Evolutionary conservation across 768 basidiomycete species (phyloP).

Genomic region (Amanita subjunquillea): DNA sequence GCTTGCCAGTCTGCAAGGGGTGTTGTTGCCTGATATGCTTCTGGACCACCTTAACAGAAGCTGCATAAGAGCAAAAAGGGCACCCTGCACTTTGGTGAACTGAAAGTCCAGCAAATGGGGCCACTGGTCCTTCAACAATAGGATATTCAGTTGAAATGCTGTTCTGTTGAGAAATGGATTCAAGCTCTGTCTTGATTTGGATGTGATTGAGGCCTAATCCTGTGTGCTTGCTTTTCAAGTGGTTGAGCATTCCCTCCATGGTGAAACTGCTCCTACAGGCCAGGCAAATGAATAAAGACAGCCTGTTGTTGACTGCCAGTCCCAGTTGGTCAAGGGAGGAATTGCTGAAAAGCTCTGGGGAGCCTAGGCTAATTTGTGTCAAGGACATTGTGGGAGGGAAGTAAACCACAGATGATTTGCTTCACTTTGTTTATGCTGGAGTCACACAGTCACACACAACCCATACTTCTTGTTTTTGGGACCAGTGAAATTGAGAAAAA

Average conservation of each 20-base stretch:
- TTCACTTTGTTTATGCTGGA: no score
- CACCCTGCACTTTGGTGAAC: background rate
- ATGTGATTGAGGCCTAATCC: background rate
- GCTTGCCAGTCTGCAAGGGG: background rate
- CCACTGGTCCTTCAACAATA: background rate
- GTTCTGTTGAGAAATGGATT: no score
- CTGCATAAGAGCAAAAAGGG: background rate
- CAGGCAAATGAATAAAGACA: background rate
- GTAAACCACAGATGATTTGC: no score
- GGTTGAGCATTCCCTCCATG: background rate
- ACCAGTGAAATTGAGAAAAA: no score
- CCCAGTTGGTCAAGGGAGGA: background rate
- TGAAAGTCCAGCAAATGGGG: background rate
- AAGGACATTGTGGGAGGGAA: no score
- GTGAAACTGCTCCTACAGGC: background rate
- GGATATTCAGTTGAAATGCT: background rate
- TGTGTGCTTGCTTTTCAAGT: background rate
- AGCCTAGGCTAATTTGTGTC: no score
- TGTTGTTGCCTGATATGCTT: background rate
- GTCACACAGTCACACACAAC: no score
- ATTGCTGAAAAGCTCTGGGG: no score
- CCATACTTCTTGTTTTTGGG: no score
- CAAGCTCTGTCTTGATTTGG: background rate
- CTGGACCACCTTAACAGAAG: background rate
- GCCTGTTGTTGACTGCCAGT: background rate